Evolutionary conservation across 208 protist species (phyloP).

Genomic region (Crithidia expoeki): DNA sequence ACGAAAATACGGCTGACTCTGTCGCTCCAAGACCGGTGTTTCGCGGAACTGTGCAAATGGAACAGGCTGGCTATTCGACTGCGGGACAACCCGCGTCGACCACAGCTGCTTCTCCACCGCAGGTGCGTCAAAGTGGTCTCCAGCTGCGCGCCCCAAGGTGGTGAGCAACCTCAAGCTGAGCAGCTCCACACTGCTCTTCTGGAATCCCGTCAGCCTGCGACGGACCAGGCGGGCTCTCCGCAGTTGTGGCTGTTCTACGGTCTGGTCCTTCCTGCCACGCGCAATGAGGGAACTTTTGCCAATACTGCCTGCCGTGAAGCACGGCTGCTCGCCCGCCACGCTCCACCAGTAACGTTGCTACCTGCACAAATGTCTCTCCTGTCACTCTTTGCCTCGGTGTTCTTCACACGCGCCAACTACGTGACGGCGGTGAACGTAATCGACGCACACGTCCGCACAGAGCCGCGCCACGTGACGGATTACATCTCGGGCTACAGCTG

Average conservation of each 20-base stretch:
- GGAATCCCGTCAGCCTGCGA: neutral
- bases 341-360: slow-evolving; percentile 31
- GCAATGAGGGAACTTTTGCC: slow-evolving; percentile 43
- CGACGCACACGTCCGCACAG: slow-evolving; percentile 16
- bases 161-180: too few relatives aligned
- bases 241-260: slow-evolving; percentile 34
- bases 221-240: neutral
- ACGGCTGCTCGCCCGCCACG: slow-evolving; percentile 23
- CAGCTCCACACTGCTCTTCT: neutral
- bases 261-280: slow-evolving; percentile 58
- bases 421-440: slow-evolving; percentile 55
- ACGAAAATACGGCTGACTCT: neutral
- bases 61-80: slow-evolving; percentile 46
- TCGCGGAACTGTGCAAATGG: slow-evolving; percentile 47
- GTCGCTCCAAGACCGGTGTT: slow-evolving; percentile 30
- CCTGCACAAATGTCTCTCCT: slow-evolving; percentile 14
- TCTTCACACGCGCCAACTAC: slow-evolving; percentile 58
- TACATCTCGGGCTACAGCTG: slow-evolving; percentile 72
- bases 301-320: slow-evolving; percentile 22
- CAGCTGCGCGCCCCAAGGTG: neutral
- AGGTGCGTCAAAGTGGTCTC: neutral
- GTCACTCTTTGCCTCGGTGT: slow-evolving; percentile 31
- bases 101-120: slow-evolving; percentile 39
- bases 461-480: slow-evolving; percentile 5
- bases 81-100: slow-evolving; percentile 45